A percentile compares a stretch with the other conserved stretches of the same genome.
These are phyloP conservation scores for Talaromyces sp. DNA, from an alignment of 2,329 filamentous ascomycete species.

Conservation along the genomic window DNA sequence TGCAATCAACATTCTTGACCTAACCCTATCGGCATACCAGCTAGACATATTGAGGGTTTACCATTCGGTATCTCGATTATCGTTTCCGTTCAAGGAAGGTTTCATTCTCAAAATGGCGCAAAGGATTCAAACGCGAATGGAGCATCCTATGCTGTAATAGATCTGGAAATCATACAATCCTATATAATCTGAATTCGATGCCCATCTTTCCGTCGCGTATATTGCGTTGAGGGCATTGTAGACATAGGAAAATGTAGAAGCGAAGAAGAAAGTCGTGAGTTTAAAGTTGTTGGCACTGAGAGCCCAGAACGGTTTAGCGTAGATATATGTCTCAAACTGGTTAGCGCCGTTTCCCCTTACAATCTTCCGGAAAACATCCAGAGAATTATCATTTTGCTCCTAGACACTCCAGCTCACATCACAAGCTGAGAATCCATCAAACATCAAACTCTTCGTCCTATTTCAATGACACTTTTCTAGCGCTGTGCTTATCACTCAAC, in stretches of 20 bases:
- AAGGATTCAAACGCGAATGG: slow-evolving; percentile 4
- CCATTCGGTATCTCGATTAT: slow-evolving; percentile 21
- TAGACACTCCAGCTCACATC: no score
- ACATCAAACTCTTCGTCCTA: no score
- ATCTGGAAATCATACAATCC: no score
- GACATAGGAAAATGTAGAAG: neutral
- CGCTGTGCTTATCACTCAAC: neutral
- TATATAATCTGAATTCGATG: neutral
- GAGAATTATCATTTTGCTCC: no score
- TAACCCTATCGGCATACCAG: slow-evolving; percentile 35
- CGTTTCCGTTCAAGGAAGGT: slow-evolving; percentile 10
- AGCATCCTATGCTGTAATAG: neutral
- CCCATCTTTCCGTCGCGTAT: neutral
- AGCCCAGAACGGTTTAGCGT: neutral
- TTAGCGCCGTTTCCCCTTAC: neutral
- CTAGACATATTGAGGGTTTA: slow-evolving; percentile 36
- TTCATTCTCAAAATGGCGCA: slow-evolving; percentile 10
- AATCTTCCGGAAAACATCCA: neutral
- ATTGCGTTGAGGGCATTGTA: neutral
- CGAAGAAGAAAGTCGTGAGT: neutral
- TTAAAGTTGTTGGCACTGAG: neutral
- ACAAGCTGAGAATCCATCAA: no score
- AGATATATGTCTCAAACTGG: neutral
- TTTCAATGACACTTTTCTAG: no score
- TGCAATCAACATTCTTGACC: slow-evolving; percentile 57